phyloP scores from a whole-genome alignment of 495 filamentous ascomycete genomes.

The Trypethelium eluteriae region DNA sequence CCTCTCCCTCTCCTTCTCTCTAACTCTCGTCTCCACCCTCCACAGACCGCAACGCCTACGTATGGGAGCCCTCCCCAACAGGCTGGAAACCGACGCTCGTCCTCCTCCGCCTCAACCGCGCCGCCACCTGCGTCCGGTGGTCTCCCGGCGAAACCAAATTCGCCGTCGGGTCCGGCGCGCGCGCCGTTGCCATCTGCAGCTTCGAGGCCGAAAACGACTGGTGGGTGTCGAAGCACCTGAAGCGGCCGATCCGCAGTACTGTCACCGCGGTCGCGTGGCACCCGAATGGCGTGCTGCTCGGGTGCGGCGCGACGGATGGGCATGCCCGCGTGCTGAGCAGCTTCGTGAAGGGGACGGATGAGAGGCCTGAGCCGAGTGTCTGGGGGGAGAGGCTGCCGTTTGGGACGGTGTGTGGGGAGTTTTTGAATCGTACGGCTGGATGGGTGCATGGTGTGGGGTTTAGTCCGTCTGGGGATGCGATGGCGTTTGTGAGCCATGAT shows the following conservation, averaged over 20 bases:
- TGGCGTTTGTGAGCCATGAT: constrained; percentile 89
- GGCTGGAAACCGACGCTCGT: constrained; percentile 98
- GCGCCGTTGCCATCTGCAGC: constrained; percentile 95
- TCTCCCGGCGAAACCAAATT: constrained; percentile 95
- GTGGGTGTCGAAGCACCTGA: constrained; percentile 99
- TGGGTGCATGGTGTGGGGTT: constrained; percentile 92
- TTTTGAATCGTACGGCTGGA: constrained; percentile 84
- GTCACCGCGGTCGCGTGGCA: constrained; percentile 94
- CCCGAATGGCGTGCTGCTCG: constrained; percentile 89
- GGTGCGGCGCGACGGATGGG: constrained; percentile 92
- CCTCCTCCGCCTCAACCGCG: constrained; percentile 91
- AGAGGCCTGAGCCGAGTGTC: constrained; percentile 73
- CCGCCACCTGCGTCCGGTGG: constrained; percentile 95
- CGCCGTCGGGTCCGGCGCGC: constrained; percentile 89
- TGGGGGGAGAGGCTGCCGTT: constrained; percentile 96
- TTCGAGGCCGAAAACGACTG: constrained; percentile 99
- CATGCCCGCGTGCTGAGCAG: constrained; percentile 91
- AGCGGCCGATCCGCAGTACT: constrained; percentile 95
- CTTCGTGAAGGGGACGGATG: constrained; percentile 92
- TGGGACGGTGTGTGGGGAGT: constrained; percentile 97
- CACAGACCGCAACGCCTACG: constrained; percentile 90
- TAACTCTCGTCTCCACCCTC: background rate
- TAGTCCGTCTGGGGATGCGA: constrained; percentile 80
- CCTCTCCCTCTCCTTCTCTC: background rate
- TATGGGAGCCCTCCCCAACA: constrained; percentile 84